Base-by-base conservation (phyloP, 2,329 filamentous ascomycete genomes). In the Intubia oerlemansii region DNA sequence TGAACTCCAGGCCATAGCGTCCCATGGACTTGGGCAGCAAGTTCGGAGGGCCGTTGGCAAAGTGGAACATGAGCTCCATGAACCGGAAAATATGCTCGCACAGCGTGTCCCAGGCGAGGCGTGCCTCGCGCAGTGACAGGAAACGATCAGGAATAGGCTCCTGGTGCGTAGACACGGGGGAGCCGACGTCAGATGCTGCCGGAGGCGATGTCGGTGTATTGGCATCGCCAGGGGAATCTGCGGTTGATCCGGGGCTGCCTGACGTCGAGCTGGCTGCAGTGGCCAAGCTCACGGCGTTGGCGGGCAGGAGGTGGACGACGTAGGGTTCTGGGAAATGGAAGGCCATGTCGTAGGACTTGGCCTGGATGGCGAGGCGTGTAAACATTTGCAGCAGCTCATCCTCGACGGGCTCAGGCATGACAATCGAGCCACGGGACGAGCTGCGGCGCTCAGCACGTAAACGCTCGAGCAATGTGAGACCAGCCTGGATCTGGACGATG, bases 281-380 rank as follows among this genome's bases (percentile, higher is more conserved):
- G 4, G 18, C 25, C 50, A 48, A 34, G 19, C n/a, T 21, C n/a
- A n/a, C n/a, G 8, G n/a, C 8, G 14, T 24, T 10, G 5, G 15
- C 10, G 34, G 57, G 50, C 2, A 54, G 56, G 8, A 65, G 50
- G 5, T 55, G 56, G 34, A 72, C 63, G 6, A 71, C 65, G 32
- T 59, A 68, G 1, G 66, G 66, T 17, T 66, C 54, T 1, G 66
- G 66, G 34, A 72, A 71, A 42, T 73, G 67, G 40, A 72, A 73
- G 18, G 67, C 67, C 64, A 72, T 66, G 39, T 72, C 67, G 41
- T 73, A 73, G 1, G 66, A 70, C 41, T 72, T 73, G 24, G 67
- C 67, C 42, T 72, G 67, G 24, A 72, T 67, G 3, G 65, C 66
- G 3, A 72, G 51, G 5, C 67, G 57, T 2, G 62, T 69, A 38